These are phyloP conservation scores for Mitragyna speciosa DNA, from an alignment of 257 asterid species.

Conservation along the genomic window DNA sequence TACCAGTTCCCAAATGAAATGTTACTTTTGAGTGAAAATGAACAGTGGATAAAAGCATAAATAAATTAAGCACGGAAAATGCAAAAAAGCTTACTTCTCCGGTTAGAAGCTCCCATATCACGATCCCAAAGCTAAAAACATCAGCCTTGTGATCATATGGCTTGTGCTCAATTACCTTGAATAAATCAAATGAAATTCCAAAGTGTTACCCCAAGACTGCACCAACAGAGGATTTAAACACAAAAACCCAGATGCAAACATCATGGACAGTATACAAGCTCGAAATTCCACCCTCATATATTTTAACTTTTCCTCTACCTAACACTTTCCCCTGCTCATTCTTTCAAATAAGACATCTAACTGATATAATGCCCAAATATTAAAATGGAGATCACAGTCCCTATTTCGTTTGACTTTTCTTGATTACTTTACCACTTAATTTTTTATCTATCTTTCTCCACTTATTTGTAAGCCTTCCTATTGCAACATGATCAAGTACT, in stretches of 20 bases:
- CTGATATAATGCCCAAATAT: not conserved
- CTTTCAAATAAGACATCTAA: not conserved
- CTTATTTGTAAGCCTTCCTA: not conserved
- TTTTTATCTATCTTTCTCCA: not conserved
- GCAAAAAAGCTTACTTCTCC: conserved; percentile 39
- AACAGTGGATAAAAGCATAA: not conserved
- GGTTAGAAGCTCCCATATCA: conserved; percentile 52
- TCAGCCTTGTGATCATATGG: conserved; percentile 51
- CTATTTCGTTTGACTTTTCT: not conserved
- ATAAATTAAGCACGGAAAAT: not conserved
- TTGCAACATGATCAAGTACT: not conserved
- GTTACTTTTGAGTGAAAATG: not conserved
- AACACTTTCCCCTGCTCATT: not conserved
- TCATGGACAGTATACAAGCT: not conserved
- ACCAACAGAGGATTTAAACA: not conserved
- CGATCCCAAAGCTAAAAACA: conserved; percentile 48
- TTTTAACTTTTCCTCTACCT: not conserved
- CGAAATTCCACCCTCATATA: not conserved
- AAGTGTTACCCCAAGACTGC: not conserved
- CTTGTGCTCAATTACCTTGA: conserved; percentile 53
- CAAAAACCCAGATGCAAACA: not conserved
- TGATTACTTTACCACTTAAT: not conserved
- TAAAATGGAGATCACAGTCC: not conserved
- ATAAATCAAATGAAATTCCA: conserved; percentile 2
- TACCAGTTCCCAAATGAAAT: not conserved